A percentile compares a stretch with the other conserved stretches of the same genome.
Conservation (phyloP, 306 rosid genomes). For the Lathyrus oleraceus region DNA sequence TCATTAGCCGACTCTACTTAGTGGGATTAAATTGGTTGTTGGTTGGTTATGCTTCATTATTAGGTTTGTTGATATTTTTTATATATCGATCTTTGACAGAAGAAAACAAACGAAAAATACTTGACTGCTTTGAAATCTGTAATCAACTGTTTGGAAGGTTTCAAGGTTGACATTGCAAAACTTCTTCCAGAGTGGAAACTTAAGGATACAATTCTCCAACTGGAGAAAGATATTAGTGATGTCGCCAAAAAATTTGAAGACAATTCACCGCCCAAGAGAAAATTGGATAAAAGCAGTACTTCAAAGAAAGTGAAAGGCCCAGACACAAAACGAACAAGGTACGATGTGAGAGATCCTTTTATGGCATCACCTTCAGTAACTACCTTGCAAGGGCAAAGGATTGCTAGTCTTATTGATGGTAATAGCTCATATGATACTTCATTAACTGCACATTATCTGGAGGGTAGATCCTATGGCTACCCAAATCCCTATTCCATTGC, state of each 20-base stretch:
- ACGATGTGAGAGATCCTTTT: constrained; percentile 34
- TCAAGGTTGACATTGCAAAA: constrained; percentile 45
- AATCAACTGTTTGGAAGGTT: constrained; percentile 50
- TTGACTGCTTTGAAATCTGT: constrained; percentile 58
- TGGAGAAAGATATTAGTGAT: constrained; percentile 51
- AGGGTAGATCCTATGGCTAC: constrained; percentile 39
- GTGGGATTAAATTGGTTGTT: too few species aligned
- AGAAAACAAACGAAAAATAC: constrained; percentile 53
- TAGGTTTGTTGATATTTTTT: constrained; percentile 25
- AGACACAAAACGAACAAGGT: constrained; percentile 48
- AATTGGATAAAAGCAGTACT: constrained; percentile 37
- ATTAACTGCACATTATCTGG: constrained; percentile 32
- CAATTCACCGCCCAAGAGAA: constrained; percentile 42
- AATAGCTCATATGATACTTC: constrained; percentile 43
- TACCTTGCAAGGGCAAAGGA: constrained; percentile 46
- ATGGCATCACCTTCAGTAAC: constrained; percentile 37
- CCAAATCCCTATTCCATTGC: constrained; percentile 40
- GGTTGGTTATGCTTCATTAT: too few species aligned
- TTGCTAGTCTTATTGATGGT: constrained; percentile 38
- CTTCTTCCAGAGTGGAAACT: constrained; percentile 59
- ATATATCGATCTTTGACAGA: constrained; percentile 46
- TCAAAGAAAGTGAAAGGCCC: constrained; percentile 34
- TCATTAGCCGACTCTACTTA: background rate
- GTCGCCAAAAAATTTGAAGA: constrained; percentile 39
- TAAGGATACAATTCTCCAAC: constrained; percentile 44